phyloP scores from a whole-genome alignment of 2,329 filamentous ascomycete species.

The Pestalotiopsis fici region DNA sequence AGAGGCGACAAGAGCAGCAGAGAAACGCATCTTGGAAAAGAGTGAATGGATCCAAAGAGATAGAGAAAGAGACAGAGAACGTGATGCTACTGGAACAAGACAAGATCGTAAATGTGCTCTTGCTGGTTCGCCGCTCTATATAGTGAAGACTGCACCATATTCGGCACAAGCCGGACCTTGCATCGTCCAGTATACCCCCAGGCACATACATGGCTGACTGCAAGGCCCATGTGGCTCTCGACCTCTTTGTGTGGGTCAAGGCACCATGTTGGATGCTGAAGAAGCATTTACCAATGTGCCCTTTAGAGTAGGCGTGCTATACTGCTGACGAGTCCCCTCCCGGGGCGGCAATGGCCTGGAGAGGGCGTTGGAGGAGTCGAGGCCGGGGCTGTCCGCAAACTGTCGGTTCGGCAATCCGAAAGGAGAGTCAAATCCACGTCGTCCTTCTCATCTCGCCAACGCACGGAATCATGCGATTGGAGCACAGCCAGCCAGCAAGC shows the following conservation, averaged over 20 bases:
- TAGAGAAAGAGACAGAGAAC: neutral
- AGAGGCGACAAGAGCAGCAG: constrained; percentile 1
- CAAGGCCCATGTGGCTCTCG: neutral
- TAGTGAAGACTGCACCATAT: neutral
- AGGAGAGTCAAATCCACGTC: neutral
- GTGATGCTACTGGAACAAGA: neutral
- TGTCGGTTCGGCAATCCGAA: neutral
- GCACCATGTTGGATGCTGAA: neutral
- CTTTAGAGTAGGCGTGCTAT: neutral
- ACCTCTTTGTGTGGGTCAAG: neutral
- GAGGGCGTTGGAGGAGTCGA: neutral
- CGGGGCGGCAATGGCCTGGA: neutral
- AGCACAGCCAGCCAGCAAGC: neutral
- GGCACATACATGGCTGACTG: neutral
- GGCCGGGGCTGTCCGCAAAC: neutral
- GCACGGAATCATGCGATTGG: neutral
- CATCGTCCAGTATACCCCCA: neutral
- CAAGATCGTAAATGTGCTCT: neutral
- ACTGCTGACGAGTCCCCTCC: neutral
- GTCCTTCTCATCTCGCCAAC: neutral
- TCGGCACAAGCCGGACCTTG: neutral
- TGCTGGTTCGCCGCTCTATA: neutral
- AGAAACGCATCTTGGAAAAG: constrained; percentile 5
- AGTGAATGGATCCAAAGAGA: neutral
- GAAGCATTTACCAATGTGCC: neutral